Conservation (phyloP, 257 asterid species). For the Cordia subcordata region DNA sequence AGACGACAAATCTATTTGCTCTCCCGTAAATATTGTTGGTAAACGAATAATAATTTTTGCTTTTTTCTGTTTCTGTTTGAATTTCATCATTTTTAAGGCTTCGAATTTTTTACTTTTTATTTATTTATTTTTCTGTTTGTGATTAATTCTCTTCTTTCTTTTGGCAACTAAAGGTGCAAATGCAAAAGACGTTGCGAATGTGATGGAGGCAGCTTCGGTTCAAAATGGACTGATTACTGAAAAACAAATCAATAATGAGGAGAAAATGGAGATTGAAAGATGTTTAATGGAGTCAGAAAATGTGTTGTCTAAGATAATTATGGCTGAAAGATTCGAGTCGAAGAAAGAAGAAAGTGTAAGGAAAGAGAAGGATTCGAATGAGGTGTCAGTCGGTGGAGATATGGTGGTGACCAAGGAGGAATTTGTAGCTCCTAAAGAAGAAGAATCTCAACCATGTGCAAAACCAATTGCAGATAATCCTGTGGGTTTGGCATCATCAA, state of each 20-base stretch:
- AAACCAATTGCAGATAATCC: slow-evolving; percentile 47
- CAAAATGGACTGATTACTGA: neutral
- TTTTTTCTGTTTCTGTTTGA: no score
- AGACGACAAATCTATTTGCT: neutral
- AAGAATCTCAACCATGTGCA: slow-evolving; percentile 42
- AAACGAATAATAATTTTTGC: neutral
- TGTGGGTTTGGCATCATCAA: slow-evolving; percentile 43
- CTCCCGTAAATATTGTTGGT: neutral
- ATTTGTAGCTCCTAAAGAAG: slow-evolving; percentile 46
- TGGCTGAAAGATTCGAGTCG: slow-evolving; percentile 25
- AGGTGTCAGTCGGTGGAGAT: slow-evolving; percentile 29
- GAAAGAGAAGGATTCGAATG: slow-evolving; percentile 37
- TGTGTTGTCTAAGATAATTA: slow-evolving; percentile 23
- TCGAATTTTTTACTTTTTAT: no score
- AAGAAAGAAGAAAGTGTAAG: slow-evolving; percentile 22
- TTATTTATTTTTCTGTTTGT: no score
- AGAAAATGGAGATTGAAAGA: slow-evolving; percentile 23
- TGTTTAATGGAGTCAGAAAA: slow-evolving; percentile 21
- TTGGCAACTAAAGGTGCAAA: neutral
- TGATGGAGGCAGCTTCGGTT: neutral
- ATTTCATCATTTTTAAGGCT: no score
- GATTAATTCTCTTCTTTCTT: no score
- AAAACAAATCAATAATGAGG: neutral
- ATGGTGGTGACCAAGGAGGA: slow-evolving; percentile 33
- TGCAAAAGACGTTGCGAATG: no score